Conservation (phyloP, 2,329 filamentous ascomycete genomes). For the Aspergillus phoenicis region DNA sequence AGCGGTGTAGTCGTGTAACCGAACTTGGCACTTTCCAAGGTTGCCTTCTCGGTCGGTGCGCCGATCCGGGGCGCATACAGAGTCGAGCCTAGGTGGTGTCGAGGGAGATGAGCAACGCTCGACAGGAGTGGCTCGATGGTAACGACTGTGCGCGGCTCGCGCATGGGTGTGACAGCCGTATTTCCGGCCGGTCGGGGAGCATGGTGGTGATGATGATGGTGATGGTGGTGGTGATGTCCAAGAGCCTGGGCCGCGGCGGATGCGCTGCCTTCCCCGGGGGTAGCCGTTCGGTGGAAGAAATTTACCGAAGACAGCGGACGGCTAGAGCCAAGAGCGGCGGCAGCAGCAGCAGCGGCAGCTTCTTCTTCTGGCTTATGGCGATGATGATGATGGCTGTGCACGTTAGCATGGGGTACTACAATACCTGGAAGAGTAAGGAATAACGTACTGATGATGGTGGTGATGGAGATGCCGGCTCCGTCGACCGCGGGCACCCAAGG, state of each 20-base stretch:
- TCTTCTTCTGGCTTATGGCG: conserved; percentile 58
- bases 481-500: conserved; percentile 71
- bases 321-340: conserved; percentile 26
- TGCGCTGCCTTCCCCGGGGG: conserved; percentile 29
- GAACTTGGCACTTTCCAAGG: conserved; percentile 55
- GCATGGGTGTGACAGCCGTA: conserved; percentile 45
- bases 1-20: conserved; percentile 64
- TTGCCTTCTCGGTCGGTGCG: conserved; percentile 45
- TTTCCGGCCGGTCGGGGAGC: conserved; percentile 29
- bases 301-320: conserved; percentile 31
- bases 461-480: conserved; percentile 54
- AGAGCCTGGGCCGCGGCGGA: conserved; percentile 17
- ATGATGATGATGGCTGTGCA: conserved; percentile 54
- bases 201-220: conserved; percentile 34
- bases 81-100: conserved; percentile 80
- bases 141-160: conserved; percentile 66
- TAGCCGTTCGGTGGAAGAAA: conserved; percentile 33
- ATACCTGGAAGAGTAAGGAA: neutral
- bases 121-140: conserved; percentile 72
- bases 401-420: conserved; percentile 20
- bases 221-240: conserved; percentile 45
- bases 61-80: conserved; percentile 73
- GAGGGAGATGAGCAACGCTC: conserved; percentile 68
- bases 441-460: conserved; percentile 60
- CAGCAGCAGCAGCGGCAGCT: conserved; percentile 16